phyloP scores from a whole-genome alignment of 2,329 filamentous ascomycete genomes.

The Davidsoniella australis region DNA sequence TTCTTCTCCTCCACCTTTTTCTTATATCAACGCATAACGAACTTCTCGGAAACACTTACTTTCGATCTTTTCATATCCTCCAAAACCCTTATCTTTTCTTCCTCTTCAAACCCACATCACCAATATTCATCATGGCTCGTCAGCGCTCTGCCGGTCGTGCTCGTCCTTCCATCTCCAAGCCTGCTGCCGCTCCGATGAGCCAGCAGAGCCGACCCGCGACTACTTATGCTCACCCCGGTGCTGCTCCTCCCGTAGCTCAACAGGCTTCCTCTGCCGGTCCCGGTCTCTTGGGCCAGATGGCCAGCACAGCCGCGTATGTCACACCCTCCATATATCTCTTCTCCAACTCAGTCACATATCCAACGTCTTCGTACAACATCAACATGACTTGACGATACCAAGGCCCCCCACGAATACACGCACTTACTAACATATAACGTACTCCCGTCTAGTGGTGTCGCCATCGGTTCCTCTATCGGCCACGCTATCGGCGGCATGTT shows the following conservation, averaged over 20 bases:
- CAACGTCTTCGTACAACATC: not conserved
- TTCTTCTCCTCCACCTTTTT: not conserved
- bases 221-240: constrained; percentile 33
- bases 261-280: constrained; percentile 41
- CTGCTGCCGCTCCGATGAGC: constrained; percentile 36
- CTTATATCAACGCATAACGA: not conserved
- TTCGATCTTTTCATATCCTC: not conserved
- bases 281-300: constrained; percentile 92
- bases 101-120: constrained; percentile 7
- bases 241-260: constrained; percentile 32
- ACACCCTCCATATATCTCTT: not conserved
- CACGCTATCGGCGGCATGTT: constrained; percentile 88
- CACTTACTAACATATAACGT: not conserved
- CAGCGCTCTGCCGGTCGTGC: constrained; percentile 50
- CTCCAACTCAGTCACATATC: not conserved
- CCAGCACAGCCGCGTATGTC: constrained; percentile 88
- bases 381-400: constrained; percentile 2
- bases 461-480: constrained; percentile 86
- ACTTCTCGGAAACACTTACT: too few species aligned
- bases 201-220: constrained; percentile 58
- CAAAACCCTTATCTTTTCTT: constrained; percentile 5
- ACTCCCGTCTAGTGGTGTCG: constrained; percentile 58
- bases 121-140: constrained; percentile 49
- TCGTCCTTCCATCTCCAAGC: constrained; percentile 41
- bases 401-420: constrained; percentile 10